Percentiles rank a stretch among this genome's conserved stretches.
Conservation (phyloP, 2,329 filamentous ascomycete species). For the Beauveria rudraprayagi region DNA sequence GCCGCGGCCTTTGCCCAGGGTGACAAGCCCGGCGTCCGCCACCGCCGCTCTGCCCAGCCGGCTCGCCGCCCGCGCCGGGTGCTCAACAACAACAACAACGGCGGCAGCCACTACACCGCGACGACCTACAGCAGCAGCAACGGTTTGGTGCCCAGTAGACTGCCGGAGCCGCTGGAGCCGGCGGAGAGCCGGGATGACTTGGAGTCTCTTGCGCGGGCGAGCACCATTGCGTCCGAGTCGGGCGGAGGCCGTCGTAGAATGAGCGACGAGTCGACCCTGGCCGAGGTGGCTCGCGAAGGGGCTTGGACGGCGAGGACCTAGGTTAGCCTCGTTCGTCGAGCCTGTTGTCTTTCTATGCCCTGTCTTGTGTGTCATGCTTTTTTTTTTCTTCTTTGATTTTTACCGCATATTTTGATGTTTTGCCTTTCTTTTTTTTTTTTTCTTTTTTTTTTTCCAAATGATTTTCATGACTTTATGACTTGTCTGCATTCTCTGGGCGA, state of each 20-base stretch:
- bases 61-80: conserved; percentile 3
- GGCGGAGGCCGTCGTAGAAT: background rate
- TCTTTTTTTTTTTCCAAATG: background rate
- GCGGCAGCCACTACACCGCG: background rate
- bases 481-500: background rate
- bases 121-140: background rate
- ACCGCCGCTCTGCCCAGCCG: background rate
- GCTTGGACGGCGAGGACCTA: conserved; percentile 8
- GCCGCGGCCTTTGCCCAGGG: background rate
- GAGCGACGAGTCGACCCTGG: conserved; percentile 11
- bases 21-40: conserved; percentile 8
- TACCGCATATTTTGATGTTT: background rate
- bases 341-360: background rate
- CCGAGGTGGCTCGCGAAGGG: conserved; percentile 5
- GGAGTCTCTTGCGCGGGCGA: conserved; percentile 2
- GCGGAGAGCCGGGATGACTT: background rate
- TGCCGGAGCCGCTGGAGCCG: background rate
- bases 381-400: background rate
- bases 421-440: background rate
- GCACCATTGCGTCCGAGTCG: conserved; percentile 2
- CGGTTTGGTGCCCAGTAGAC: background rate
- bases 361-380: background rate
- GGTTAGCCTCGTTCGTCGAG: background rate
- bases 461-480: conserved; percentile 3
- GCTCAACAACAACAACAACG: background rate